phyloP scores from a whole-genome alignment of 371 early-diverging fungal species.

The Apophysomyces elegans region DNA sequence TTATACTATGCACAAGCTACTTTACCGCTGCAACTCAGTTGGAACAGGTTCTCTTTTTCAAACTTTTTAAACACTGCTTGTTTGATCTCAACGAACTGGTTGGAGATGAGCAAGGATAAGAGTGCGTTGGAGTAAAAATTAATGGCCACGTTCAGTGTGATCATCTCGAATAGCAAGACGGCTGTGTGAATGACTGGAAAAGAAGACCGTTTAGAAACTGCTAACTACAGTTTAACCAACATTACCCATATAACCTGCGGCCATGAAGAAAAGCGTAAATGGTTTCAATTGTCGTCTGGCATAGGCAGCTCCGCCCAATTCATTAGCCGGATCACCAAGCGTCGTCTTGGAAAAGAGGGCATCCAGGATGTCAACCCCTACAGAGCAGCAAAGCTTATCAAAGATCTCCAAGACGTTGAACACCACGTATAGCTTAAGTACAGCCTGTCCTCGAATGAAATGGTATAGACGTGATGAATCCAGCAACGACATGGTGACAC shows the following conservation, averaged over 20 bases:
- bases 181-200: constrained; percentile 77
- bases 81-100: constrained; percentile 99
- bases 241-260: constrained; percentile 79
- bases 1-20: constrained; percentile 3
- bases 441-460: constrained; percentile 92
- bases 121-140: constrained; percentile 95
- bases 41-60: constrained; percentile 96
- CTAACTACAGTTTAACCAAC: background rate
- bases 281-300: constrained; percentile 58
- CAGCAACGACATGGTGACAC: constrained; percentile 72
- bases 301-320: constrained; percentile 31
- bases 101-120: constrained; percentile 89
- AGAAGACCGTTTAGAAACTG: background rate
- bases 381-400: constrained; percentile 91
- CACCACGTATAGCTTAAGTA: constrained; percentile 96
- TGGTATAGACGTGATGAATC: constrained; percentile 94
- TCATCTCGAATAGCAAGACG: constrained; percentile 94
- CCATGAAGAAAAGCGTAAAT: constrained; percentile 70
- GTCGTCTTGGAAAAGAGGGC: constrained; percentile 82
- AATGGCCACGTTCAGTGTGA: constrained; percentile 94
- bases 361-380: constrained; percentile 94
- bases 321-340: constrained; percentile 42
- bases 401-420: constrained; percentile 95
- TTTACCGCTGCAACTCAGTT: constrained; percentile 86
- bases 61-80: constrained; percentile 94